Evolutionary conservation across 2,329 filamentous ascomycete species (phyloP).

Genomic region (Nigrospora oryzae): DNA sequence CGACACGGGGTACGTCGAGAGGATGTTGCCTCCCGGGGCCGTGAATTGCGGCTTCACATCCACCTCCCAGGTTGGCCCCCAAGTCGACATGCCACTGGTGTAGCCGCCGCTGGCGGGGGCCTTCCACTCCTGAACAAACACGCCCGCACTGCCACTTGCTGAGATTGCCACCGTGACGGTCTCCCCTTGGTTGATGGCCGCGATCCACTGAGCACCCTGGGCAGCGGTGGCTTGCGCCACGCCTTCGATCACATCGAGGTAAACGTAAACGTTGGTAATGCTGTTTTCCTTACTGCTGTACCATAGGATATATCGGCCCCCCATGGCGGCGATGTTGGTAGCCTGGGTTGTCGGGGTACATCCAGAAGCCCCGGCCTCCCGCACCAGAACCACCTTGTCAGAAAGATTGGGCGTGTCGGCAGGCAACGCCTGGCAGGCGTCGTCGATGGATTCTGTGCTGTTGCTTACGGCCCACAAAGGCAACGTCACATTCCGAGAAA

Average conservation of each 20-base stretch:
- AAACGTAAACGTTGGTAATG: background rate
- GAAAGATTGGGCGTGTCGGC: conserved; percentile 29
- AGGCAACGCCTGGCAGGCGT: conserved; percentile 28
- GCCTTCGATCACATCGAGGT: conserved; percentile 6
- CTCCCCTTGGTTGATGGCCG: conserved; percentile 9
- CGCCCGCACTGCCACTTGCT: too few species aligned
- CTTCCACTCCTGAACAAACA: too few species aligned
- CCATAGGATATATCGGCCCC: conserved; percentile 31
- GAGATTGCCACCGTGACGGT: conserved; percentile 8
- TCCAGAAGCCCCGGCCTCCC: conserved; percentile 13
- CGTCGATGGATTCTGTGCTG: background rate
- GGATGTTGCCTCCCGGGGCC: conserved; percentile 38
- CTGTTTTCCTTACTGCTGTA: conserved; percentile 16
- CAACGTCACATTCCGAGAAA: conserved; percentile 3
- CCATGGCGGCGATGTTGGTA: conserved; percentile 27
- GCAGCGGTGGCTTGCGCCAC: conserved; percentile 7
- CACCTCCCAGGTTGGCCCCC: conserved; percentile 38
- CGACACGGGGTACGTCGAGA: conserved; percentile 43
- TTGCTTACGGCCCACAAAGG: conserved; percentile 1
- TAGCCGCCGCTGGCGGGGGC: too few species aligned
- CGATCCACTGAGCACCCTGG: conserved; percentile 13
- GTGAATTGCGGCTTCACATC: conserved; percentile 39
- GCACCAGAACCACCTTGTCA: conserved; percentile 29
- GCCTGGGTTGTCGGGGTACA: conserved; percentile 28
- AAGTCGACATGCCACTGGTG: conserved; percentile 26